phyloP scores from a whole-genome alignment of 2,329 filamentous ascomycete genomes.

The Didymella keratinophila region DNA sequence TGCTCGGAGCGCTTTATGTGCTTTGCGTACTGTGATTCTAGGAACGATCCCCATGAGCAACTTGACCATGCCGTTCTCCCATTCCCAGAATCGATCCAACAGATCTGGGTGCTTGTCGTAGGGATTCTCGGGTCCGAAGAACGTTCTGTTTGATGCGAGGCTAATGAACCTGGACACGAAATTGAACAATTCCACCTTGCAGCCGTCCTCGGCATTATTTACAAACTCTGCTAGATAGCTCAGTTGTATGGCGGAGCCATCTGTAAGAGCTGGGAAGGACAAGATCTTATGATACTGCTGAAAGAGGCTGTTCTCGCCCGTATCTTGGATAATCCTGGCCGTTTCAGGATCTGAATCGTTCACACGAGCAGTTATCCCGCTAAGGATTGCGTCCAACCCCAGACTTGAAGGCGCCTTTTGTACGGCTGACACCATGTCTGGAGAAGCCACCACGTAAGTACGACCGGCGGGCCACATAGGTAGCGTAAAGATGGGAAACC shows the following conservation, averaged over 20 bases:
- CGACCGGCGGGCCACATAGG: not conserved
- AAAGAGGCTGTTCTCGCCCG: not conserved
- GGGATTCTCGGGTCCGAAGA: not conserved
- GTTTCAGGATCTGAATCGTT: not conserved
- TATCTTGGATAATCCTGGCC: not conserved
- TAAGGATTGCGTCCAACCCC: not conserved
- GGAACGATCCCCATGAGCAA: not conserved
- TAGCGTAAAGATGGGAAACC: not conserved
- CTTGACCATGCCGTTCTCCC: not conserved
- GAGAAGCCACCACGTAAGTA: not conserved
- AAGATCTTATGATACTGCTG: not conserved
- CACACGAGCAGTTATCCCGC: not conserved
- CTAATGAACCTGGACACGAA: not conserved
- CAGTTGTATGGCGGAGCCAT: not conserved
- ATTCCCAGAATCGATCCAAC: not conserved
- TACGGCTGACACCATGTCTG: not conserved
- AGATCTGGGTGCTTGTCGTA: not conserved
- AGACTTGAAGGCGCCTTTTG: not conserved
- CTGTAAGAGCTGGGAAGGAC: not conserved
- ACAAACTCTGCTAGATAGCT: not conserved
- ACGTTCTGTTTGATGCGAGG: not conserved
- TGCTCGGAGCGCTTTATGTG: not conserved
- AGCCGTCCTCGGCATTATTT: not conserved
- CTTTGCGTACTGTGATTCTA: not conserved
- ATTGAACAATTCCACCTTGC: not conserved